Evolutionary conservation across 345 rosid genomes (phyloP), one percentile per base, ranked within the genome.

Genomic region (Eucalyptus pumila): DNA sequence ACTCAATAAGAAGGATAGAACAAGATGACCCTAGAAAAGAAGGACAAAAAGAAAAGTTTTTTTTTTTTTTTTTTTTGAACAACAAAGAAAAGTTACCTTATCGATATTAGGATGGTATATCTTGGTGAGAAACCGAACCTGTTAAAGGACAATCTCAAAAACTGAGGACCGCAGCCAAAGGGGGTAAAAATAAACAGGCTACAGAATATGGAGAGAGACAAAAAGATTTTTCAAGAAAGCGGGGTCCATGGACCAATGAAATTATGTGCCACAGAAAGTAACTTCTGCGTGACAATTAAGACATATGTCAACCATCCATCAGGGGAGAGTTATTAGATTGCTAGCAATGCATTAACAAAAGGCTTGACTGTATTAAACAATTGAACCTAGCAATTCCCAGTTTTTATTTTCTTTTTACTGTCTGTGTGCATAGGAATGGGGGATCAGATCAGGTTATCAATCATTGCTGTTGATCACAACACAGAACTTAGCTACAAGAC

Each of bases 91-190:
- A 86, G 48, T 87, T 86, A 97, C 99, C 99, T 98, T 98, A 89
- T 98, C 99, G 27, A 98, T 98, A 92, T 98, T 98, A 58, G 99
- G 99, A 90, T 98, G 99, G 88, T 98, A 98, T 87, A 98, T 98
- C 94, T 98, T 98, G 87, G 99, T 98, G 90, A 98, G 96, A 92
- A 98, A 98, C 87, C 99, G 97, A 80, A 98, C 99, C 99, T 98
- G 98, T 88, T 85, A 67, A 92, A 42, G 80, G 69, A 80, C 83
- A 89, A 69, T 86, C 85, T 40, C 49, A 89, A 76, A 86, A 87
- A 62, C 67, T 24, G 24, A 32, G 81, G 45, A 23, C 69, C 34
- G 45, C 23, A 30, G 13, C 60, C 86, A 30, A 65, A n/a, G 6
- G 14, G 14, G 42, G 19, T 32, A 86, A 86, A 56, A n/a, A 54